Conservation (phyloP, 352 stramenopile genomes). For the Phytophthora fragariaefolia region DNA sequence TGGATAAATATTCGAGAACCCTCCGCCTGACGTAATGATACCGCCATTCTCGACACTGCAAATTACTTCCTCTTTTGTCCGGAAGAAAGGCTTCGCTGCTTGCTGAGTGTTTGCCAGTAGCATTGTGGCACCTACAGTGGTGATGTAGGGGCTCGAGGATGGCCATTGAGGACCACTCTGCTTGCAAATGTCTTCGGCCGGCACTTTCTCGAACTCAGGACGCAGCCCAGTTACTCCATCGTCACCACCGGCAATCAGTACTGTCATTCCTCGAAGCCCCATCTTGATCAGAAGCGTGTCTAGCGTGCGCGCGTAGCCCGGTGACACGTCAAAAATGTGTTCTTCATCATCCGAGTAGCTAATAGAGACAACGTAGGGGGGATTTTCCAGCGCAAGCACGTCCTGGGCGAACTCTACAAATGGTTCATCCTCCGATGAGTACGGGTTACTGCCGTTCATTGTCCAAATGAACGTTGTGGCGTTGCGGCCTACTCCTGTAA, state of each 20-base stretch:
- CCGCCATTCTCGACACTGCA: slow-evolving; percentile 74
- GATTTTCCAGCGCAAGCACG: slow-evolving; percentile 68
- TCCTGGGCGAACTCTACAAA: slow-evolving; percentile 85
- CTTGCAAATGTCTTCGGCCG: slow-evolving; percentile 58
- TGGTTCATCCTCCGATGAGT: slow-evolving; percentile 82
- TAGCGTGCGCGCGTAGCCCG: slow-evolving; percentile 78
- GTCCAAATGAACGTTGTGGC: slow-evolving; percentile 83
- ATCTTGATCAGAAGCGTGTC: slow-evolving; percentile 92
- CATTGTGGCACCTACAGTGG: slow-evolving; percentile 91
- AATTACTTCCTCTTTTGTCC: slow-evolving; percentile 76
- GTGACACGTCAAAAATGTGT: slow-evolving; percentile 79
- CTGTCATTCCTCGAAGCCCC: slow-evolving; percentile 84
- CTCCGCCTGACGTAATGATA: slow-evolving; percentile 87
- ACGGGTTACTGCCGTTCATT: slow-evolving; percentile 87
- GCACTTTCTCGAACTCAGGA: slow-evolving; percentile 67
- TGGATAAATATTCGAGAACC: slow-evolving; percentile 87
- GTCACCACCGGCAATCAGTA: slow-evolving; percentile 89
- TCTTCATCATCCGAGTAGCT: slow-evolving; percentile 93
- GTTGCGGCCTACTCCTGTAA: slow-evolving; percentile 84
- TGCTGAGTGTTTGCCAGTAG: slow-evolving; percentile 34
- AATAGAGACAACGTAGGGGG: slow-evolving; percentile 89
- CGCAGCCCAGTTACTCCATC: slow-evolving; percentile 85
- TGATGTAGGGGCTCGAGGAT: slow-evolving; percentile 90
- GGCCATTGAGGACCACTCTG: slow-evolving; percentile 80
- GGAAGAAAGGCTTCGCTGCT: slow-evolving; percentile 60